Evolutionary conservation across 768 basidiomycete species (phyloP).

Genomic region (Russula dissimulans): DNA sequence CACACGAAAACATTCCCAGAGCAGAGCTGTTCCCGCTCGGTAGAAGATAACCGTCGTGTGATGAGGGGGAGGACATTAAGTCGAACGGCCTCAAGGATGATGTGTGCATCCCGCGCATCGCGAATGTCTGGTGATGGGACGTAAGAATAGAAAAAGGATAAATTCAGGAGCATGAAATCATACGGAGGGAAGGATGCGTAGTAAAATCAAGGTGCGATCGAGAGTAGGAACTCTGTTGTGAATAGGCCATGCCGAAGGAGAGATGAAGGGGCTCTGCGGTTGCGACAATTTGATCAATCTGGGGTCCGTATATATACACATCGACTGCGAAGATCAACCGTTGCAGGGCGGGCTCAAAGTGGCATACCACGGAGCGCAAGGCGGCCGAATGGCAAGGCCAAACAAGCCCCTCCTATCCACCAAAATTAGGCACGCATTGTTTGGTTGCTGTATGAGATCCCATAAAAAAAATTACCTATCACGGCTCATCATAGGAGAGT

Average conservation of each 20-base stretch:
- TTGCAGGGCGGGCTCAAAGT: conserved; percentile 2
- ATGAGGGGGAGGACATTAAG: conserved; percentile 61
- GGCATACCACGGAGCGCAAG: conserved; percentile 13
- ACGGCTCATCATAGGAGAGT: conserved; percentile 6
- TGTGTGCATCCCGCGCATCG: conserved; percentile 71
- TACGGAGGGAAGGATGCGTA: conserved; percentile 17
- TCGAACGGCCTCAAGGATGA: conserved; percentile 68
- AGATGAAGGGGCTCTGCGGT: conserved; percentile 1
- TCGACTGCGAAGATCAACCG: conserved; percentile 10
- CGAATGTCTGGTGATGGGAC: conserved; percentile 46
- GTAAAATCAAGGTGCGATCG: conserved; percentile 15
- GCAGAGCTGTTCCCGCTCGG: conserved; percentile 56
- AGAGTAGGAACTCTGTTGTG: conserved; percentile 2
- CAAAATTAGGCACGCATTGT: conserved; percentile 20
- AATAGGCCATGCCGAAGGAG: conserved; percentile 10
- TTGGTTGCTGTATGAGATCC: not conserved
- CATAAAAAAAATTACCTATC: conserved; percentile 10
- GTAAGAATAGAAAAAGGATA: not conserved
- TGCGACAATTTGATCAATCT: not conserved
- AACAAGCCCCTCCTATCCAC: conserved; percentile 12
- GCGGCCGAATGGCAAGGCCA: not conserved
- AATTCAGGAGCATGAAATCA: not conserved
- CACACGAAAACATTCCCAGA: conserved; percentile 79
- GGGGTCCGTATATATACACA: conserved; percentile 18
- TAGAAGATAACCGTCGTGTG: conserved; percentile 57